phyloP scores from a whole-genome alignment of 2,329 filamentous ascomycete species.

The Cercospora sojina region DNA sequence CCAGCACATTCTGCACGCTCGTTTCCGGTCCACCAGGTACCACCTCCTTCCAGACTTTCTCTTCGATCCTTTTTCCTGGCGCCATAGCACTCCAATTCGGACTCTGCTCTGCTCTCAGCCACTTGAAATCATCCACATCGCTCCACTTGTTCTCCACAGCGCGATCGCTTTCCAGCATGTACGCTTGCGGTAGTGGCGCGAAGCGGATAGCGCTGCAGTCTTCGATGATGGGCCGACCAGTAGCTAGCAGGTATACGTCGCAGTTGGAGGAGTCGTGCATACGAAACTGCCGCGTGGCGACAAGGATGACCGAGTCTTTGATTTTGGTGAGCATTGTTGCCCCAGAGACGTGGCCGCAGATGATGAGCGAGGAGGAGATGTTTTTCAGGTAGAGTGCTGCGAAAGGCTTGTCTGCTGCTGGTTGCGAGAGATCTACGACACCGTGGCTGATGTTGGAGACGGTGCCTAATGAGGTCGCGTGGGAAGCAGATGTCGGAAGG shows the following conservation, averaged over 20 bases:
- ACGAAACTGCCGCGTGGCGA: constrained; percentile 81
- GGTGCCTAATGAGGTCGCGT: constrained; percentile 70
- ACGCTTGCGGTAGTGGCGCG: constrained; percentile 67
- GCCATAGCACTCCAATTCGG: constrained; percentile 81
- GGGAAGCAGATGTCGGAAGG: constrained; percentile 67
- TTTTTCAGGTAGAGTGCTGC: constrained; percentile 69
- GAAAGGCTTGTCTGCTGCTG: constrained; percentile 56
- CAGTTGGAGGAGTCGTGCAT: constrained; percentile 85
- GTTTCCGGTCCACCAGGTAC: constrained; percentile 63
- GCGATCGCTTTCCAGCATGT: constrained; percentile 41
- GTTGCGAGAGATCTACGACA: constrained; percentile 76
- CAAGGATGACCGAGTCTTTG: constrained; percentile 69
- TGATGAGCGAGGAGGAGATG: constrained; percentile 67
- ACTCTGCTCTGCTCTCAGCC: constrained; percentile 81
- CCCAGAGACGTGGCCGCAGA: constrained; percentile 76
- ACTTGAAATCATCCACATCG: constrained; percentile 95
- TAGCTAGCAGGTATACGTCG: constrained; percentile 78
- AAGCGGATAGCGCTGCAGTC: constrained; percentile 78
- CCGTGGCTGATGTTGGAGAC: constrained; percentile 68
- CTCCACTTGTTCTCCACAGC: constrained; percentile 69
- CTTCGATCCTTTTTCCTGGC: constrained; percentile 43
- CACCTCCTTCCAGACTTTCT: constrained; percentile 63
- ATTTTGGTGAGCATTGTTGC: constrained; percentile 80
- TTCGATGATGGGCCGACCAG: constrained; percentile 89
- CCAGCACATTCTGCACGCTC: constrained; percentile 65